Base-by-base conservation (phyloP, 805 yeast genomes). In the Lipomyces oligophaga region DNA sequence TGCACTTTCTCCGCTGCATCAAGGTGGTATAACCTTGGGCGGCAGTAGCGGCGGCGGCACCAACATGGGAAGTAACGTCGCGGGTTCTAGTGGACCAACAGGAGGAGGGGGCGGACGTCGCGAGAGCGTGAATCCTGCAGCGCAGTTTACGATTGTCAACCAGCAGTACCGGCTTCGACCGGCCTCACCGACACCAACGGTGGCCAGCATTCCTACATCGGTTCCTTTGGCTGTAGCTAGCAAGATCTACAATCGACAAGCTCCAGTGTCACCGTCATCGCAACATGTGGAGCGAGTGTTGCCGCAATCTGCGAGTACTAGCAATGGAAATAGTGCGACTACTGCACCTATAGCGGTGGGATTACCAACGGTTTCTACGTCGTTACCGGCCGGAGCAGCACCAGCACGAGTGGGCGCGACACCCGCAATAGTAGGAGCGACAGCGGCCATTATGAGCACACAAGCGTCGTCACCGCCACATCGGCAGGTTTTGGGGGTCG, bases 61-160 rank as follows among this genome's bases (percentile, higher is more conserved):
- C n/a, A n/a, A n/a, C n/a, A n/a, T n/a, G n/a, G n/a, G n/a, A n/a
- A n/a, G n/a, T n/a, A n/a, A n/a, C n/a, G n/a, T n/a, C n/a, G n/a
- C n/a, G n/a, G n/a, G n/a, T n/a, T n/a, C n/a, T n/a, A n/a, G n/a
- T n/a, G n/a, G n/a, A n/a, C n/a, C n/a, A n/a, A 41, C 7, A 20
- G 30, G 16, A 5, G 20, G 15, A 15, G 32, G 20, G 18, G 15
- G n/a, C 18, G 49, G 22, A 5, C 38, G 44, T 4, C 38, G 45
- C 11, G 49, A 48, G 10, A 43, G 49, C 21, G 33, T 48, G n/a
- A 48, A 48, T 25, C 52, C 49, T 4, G 43, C 49, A 8, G 47
- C 32, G 10, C 53, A 44, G 32, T 44, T 49, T 41, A 35, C 44
- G 37, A 38, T 39, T 22, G 53, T 49, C 25, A 49, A 44, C 25